phyloP scores from a whole-genome alignment of 345 rosid genomes.

The Acer yangbiense region DNA sequence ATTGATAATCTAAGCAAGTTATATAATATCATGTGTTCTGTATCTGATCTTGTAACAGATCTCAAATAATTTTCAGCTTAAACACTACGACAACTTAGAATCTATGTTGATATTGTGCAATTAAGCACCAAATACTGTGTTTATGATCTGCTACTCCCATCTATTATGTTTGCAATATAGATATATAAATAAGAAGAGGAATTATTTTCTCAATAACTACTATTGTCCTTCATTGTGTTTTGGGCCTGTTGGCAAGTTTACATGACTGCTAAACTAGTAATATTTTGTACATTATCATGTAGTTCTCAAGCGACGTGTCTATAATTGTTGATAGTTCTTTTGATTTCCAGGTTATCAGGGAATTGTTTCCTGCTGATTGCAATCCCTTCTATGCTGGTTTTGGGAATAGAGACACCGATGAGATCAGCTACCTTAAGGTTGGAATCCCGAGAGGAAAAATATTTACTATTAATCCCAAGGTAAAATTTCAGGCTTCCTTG shows the following conservation, averaged over 20 bases:
- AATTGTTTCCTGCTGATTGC: constrained; percentile 82
- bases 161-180: background rate
- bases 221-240: background rate
- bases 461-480: constrained; percentile 96
- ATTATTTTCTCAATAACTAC: background rate
- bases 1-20: background rate
- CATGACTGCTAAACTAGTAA: background rate
- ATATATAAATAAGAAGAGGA: no score
- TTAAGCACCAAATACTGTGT: background rate
- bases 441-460: constrained; percentile 97
- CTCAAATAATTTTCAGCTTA: background rate
- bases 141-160: background rate
- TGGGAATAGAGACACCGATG: constrained; percentile 97
- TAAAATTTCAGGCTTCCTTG: constrained; percentile 23
- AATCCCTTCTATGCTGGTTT: constrained; percentile 99
- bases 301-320: background rate
- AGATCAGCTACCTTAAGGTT: constrained; percentile 93
- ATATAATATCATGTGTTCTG: background rate
- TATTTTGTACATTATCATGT: background rate
- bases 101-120: background rate
- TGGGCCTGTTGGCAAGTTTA: background rate
- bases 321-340: constrained; percentile 7
- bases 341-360: constrained; percentile 69
- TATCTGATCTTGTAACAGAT: background rate
- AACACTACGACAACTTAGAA: background rate